Evolutionary conservation across 2,329 filamentous ascomycete species (phyloP), one percentile per base, ranked within the genome.

Genomic region (Penicillium sp.): DNA sequence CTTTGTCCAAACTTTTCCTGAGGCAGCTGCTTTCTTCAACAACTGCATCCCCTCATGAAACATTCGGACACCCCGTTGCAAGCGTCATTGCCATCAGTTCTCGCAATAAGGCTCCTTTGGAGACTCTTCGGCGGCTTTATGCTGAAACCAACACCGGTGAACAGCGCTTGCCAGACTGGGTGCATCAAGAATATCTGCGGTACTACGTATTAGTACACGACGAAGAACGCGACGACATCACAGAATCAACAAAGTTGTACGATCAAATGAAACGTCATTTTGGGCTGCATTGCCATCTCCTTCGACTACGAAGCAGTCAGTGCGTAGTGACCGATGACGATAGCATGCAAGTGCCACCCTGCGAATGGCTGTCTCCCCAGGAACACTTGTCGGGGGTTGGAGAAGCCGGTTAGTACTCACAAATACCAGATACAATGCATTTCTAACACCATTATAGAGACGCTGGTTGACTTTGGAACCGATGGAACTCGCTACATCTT

Each of bases 261-360:
- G 93, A 98, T 59, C 89, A 96, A 68, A 98, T 98, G 94, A 98
- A 97, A 71, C 83, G 93, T n/a, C 89, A 96, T 70, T 88, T 98
- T 55, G 93, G 93, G 1, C 75, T 97, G 41, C 90, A 98, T 69
- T 98, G 93, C 65, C 93, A 98, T 69, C 76, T 98, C 9, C 76
- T 98, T 32, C 78, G 94, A 54, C 74, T 98, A 43, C 81, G 91
- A 58, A 94, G 88, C 61, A 86, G 83, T 34, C 86, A 90, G 64
- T 91, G 89, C 66, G 84, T 88, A 33, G 83, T 90, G 53, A 90
- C 89, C 1, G 93, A 97, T 66, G 90, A 96, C 65, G 91, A 97
- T 63, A 91, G 88, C 61, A 81, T 89, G 59, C 81, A 83, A 45
- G 76, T 96, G 24, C 88, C 91, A 1, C 79, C 82, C 24, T 89